Evolutionary conservation across 2,329 filamentous ascomycete species (phyloP).

Genomic region (Diaporthe australafricana): DNA sequence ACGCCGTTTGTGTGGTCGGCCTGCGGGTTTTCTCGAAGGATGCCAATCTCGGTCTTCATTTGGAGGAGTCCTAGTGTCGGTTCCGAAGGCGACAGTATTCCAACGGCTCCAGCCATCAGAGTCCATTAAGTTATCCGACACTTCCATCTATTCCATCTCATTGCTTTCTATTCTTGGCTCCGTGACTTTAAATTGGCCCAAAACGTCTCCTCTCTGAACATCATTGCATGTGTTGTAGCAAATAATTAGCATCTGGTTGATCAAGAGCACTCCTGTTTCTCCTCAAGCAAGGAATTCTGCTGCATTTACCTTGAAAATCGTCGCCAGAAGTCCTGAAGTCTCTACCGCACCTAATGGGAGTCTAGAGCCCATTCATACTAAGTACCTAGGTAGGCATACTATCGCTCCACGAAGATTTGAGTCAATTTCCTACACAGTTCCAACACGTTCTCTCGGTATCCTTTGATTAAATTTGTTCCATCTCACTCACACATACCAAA

Average conservation of each 20-base stretch:
- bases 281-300: no score
- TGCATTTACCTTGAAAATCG: no score
- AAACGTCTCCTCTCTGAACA: not conserved
- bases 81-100: no score
- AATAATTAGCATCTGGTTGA: no score
- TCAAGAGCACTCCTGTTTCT: no score
- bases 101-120: not conserved
- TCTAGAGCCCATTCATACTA: no score
- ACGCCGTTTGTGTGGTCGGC: constrained; percentile 54
- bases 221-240: no score
- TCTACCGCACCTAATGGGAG: no score
- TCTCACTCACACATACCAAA: not conserved
- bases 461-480: not conserved
- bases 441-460: not conserved
- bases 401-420: no score
- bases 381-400: no score
- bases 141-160: constrained; percentile 1
- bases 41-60: constrained; percentile 41
- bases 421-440: no score
- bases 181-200: not conserved
- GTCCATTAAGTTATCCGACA: not conserved
- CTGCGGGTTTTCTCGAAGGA: constrained; percentile 53
- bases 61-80: not conserved
- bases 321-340: no score
- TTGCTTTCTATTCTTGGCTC: not conserved